Evolutionary conservation across 495 filamentous ascomycete genomes (phyloP).

Genomic region (Hypoxylon rickii): DNA sequence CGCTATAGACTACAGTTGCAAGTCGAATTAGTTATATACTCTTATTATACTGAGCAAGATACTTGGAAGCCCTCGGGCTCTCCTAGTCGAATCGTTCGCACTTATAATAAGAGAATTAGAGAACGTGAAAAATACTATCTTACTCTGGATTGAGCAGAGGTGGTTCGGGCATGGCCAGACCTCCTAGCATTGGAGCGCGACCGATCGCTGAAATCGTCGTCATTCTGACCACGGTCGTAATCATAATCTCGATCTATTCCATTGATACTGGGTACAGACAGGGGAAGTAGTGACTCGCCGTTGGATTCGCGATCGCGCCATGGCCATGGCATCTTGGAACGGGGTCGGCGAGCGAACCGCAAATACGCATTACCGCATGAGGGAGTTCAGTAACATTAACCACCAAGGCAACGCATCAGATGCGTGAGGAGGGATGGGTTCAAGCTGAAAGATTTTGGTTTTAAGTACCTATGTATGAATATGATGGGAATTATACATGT

Average conservation of each 20-base stretch:
- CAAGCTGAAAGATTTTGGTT: not conserved
- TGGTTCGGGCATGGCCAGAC: constrained; percentile 44
- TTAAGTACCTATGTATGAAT: too few relatives aligned
- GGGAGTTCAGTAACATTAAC: constrained; percentile 23
- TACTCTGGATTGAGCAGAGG: constrained; percentile 55
- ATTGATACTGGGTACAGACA: constrained; percentile 39
- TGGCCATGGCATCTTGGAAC: constrained; percentile 43
- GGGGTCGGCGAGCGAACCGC: constrained; percentile 23
- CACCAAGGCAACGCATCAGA: constrained; percentile 2
- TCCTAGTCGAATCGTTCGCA: too few relatives aligned
- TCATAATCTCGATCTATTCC: constrained; percentile 35
- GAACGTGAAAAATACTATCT: constrained; percentile 11
- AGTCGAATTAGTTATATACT: constrained; percentile 12
- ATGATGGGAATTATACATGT: too few relatives aligned
- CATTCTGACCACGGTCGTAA: constrained; percentile 33
- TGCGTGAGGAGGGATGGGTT: constrained; percentile 8
- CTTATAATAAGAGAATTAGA: too few relatives aligned
- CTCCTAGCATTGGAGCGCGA: constrained; percentile 41
- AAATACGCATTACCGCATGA: constrained; percentile 33
- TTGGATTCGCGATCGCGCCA: constrained; percentile 43
- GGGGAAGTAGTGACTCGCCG: constrained; percentile 45
- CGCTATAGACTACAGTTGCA: constrained; percentile 45
- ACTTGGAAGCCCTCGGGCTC: too few relatives aligned
- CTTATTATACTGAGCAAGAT: not conserved
- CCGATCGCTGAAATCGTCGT: constrained; percentile 31